Evolutionary conservation across 176 grass and related monocot genomes (phyloP).

Genomic region (Raddia distichophylla): DNA sequence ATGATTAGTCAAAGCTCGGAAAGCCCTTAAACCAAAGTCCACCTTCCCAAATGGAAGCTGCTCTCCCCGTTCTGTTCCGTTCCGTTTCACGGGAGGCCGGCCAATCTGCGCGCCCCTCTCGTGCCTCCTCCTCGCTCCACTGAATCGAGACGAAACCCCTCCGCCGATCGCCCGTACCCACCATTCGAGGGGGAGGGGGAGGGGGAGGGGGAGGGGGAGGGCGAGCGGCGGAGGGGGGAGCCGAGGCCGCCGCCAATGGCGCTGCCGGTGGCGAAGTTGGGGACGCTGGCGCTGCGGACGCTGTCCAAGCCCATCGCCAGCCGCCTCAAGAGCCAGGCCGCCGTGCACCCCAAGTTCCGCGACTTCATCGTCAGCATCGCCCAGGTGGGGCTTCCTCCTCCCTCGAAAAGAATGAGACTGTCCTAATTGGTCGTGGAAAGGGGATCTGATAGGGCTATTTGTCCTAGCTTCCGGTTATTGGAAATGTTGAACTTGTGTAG

Average conservation of each 20-base stretch:
- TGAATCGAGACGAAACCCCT: neutral
- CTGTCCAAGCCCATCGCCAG: conserved; percentile 89
- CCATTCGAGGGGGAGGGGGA: conserved; percentile 16
- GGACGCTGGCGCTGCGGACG: conserved; percentile 76
- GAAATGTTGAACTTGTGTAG: neutral
- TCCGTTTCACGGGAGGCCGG: conserved; percentile 3
- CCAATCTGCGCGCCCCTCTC: neutral
- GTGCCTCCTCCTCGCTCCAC: neutral
- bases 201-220: conserved; percentile 11
- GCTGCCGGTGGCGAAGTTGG: conserved; percentile 87
- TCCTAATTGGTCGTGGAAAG: neutral
- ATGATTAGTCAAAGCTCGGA: neutral
- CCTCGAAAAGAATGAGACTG: neutral
- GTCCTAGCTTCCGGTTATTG: neutral
- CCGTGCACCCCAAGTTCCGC: conserved; percentile 89
- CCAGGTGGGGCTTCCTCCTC: conserved; percentile 45
- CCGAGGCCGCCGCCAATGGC: conserved; percentile 50
- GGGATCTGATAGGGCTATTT: neutral
- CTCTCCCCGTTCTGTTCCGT: neutral
- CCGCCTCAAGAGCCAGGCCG: conserved; percentile 91
- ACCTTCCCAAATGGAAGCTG: neutral
- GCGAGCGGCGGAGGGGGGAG: neutral
- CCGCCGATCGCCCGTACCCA: neutral
- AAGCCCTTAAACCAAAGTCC: conserved; percentile 23
- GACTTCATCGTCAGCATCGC: conserved; percentile 79